Evolutionary conservation across 768 basidiomycete species (phyloP), one percentile per base, ranked within the genome.

Genomic region (Tephrocybe sp.): DNA sequence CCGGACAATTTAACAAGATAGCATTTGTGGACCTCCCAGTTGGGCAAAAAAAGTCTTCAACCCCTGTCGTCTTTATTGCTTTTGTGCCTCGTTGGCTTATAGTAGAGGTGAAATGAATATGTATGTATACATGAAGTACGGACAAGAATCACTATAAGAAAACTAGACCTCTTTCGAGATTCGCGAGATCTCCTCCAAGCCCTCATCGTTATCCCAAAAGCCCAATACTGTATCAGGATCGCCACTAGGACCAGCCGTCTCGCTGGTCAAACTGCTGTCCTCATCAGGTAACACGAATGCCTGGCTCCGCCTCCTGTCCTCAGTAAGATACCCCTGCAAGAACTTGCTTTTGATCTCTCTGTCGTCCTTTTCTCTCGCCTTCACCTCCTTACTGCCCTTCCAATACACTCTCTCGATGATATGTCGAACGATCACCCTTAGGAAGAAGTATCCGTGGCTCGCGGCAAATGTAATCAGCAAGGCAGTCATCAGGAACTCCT

Each of bases 391-490:
- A 51, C 86, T 86, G 1, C 82, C 84, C 40, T 77, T 74, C 93
- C 92, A 96, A 53, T 87, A 68, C n/a, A 86, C 67, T 59, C 83
- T 77, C 66, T 89, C 84, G 18, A 94, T 74, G 25, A 91, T 58
- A 57, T 84, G 87, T 18, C 87, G 72, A 30, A 92, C 80, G 12
- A 76, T 51, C 4, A 71, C 72, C 11, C 85, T 78, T 37, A 90
- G 60, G 30, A 92, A 53, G 49, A 93, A 71, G 68, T 86, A 96
- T n/a, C 78, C 87, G 64, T 98, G 96, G 37, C 86, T 89, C n/a
- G 92, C 85, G 4, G 81, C 77, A 32, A 98, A 77, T 1, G 92
- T 89, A 34, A 96, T 71, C 16, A 92, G 66, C 8, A 84, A 66
- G 2, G 89, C 84, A 26, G 82, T 83, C 49, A 84, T 53, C 7